Conservation (phyloP, 768 basidiomycete species). For the Calocera viscosa region DNA sequence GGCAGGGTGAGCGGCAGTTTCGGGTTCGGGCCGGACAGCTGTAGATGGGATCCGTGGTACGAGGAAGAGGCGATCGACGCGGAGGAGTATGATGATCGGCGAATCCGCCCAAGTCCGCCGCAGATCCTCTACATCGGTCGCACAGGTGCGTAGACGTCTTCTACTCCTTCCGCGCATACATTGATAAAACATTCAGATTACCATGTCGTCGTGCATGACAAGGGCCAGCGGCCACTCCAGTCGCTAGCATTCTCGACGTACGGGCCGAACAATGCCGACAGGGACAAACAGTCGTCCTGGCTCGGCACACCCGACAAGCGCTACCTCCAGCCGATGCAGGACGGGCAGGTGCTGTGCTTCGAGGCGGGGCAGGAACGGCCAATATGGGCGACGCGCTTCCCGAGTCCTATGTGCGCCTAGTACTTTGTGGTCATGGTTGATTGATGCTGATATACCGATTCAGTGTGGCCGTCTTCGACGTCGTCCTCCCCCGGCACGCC, state of each 20-base stretch:
- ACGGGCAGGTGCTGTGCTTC: slow-evolving; percentile 69
- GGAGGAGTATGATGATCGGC: background rate
- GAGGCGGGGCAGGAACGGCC: slow-evolving; percentile 18
- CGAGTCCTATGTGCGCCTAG: slow-evolving; percentile 52
- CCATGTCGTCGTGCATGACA: slow-evolving; percentile 64
- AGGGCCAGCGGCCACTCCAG: slow-evolving; percentile 41
- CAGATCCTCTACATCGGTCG: slow-evolving; percentile 46
- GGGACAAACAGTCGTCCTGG: slow-evolving; percentile 57
- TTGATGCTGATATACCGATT: background rate
- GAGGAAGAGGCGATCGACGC: background rate
- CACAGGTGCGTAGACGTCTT: slow-evolving; percentile 38
- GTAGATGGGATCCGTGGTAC: slow-evolving; percentile 15
- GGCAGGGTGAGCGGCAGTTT: slow-evolving; percentile 26
- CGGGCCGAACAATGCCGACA: slow-evolving; percentile 83
- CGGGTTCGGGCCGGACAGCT: slow-evolving; percentile 16
- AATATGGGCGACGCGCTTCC: slow-evolving; percentile 50
- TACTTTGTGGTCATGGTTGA: background rate
- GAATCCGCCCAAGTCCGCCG: slow-evolving; percentile 10
- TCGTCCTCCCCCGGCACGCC: slow-evolving; percentile 39
- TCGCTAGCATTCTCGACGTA: slow-evolving; percentile 84
- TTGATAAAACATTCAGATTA: slow-evolving; percentile 49
- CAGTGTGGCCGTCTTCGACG: slow-evolving; percentile 76
- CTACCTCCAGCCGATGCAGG: slow-evolving; percentile 71
- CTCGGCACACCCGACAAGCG: slow-evolving; percentile 60
- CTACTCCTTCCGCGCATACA: background rate